Evolutionary conservation across 2,329 filamentous ascomycete genomes (phyloP), one percentile per base, ranked within the genome.

Genomic region (Neofusicoccum ribis): DNA sequence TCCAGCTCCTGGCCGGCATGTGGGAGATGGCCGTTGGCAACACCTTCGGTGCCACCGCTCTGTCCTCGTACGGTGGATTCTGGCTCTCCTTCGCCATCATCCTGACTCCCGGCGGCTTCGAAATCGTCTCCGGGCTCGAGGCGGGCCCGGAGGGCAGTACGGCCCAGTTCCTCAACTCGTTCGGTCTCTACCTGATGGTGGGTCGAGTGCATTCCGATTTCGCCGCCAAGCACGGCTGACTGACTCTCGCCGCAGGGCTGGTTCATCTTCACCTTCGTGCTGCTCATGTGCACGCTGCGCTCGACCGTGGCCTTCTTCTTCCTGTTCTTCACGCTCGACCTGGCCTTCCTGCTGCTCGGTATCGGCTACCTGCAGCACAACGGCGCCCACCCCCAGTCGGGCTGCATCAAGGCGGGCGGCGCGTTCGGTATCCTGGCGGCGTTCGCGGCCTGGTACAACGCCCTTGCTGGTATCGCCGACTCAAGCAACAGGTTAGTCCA

Each of bases 271-370:
- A 88, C 85, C 44, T 75, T 82, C 65, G 66, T 88, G 50, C 81
- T 88, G 64, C 77, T 88, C 20, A 67, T 87, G 64, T 84, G 83
- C 69, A 84, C 84, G 0, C 80, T 88, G 17, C 79, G 82, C 67
- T 88, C 86, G 4, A 88, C 86, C 44, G 77, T 88, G 12, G 81
- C 84, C 54, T 87, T 88, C 74, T 80, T 87, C 70, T 68, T 77
- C 54, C 82, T 88, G 3, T 85, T 89, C 73, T 83, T 84, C 71
- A 85, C 84, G 12, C 82, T 89, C 15, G 81, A 84, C 56, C 67
- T 89, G 31, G 83, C 84, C 1, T 88, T 88, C 72, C 76, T 89
- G 37, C 75, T 88, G 65, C 82, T 89, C 5, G 80, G 79, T 14
- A 79, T 85, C 56, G 82, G 80, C 58, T 81, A 86, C 75, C 83